Percentiles rank a stretch among this genome's conserved stretches.
Evolutionary conservation across 75 land plant genomes (phyloP).

Genomic region (Ceratopteris richardii): DNA sequence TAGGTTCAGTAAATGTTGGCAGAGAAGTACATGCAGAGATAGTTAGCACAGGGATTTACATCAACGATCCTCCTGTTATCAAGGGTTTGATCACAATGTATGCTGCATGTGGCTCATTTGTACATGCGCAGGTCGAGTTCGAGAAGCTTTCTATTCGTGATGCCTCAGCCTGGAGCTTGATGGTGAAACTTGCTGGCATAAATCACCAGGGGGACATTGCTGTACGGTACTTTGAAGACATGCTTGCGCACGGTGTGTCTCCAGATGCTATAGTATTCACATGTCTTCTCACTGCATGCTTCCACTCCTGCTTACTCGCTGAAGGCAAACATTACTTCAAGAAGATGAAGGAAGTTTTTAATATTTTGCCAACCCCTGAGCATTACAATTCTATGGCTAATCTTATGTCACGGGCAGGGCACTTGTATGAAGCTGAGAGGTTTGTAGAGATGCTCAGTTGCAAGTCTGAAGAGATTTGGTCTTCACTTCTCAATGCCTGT

Average conservation of each 20-base stretch:
- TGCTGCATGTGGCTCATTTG: slow-evolving; percentile 4
- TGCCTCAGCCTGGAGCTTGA: slow-evolving; percentile 4
- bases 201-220: background rate
- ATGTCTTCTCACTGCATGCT: slow-evolving; percentile 8
- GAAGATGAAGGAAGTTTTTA: slow-evolving; percentile 7
- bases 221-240: slow-evolving; percentile 3
- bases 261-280: slow-evolving; percentile 7
- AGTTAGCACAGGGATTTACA: background rate
- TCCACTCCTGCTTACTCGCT: background rate
- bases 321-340: slow-evolving; percentile 9
- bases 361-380: slow-evolving; percentile 4
- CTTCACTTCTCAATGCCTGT: slow-evolving; percentile 10
- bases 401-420: slow-evolving; percentile 11
- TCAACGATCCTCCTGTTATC: background rate
- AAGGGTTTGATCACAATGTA: slow-evolving; percentile 5
- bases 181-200: slow-evolving; percentile 1
- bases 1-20: slow-evolving; percentile 6
- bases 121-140: background rate
- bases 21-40: slow-evolving; percentile 4
- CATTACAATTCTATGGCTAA: slow-evolving; percentile 13
- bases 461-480: slow-evolving; percentile 3
- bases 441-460: slow-evolving; percentile 1
- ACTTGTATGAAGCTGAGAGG: slow-evolving; percentile 12
- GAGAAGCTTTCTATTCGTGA: background rate
- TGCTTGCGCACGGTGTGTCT: background rate